Evolutionary conservation across 768 basidiomycete genomes (phyloP).

Genomic region (Mycena metata): DNA sequence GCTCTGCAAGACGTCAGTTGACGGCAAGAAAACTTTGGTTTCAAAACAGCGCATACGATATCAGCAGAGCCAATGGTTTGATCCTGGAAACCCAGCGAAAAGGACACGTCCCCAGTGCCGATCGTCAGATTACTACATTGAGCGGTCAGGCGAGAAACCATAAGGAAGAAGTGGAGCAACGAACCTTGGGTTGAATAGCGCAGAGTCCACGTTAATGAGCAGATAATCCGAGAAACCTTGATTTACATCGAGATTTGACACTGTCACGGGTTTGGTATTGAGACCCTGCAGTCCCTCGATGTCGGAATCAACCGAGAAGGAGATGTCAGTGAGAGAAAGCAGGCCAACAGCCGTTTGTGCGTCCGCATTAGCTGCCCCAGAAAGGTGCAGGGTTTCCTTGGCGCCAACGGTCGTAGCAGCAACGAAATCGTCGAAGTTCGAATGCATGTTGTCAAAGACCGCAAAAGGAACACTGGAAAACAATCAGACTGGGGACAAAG

Average conservation of each 20-base stretch:
- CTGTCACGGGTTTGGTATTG: slow-evolving; percentile 65
- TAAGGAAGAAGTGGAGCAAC: slow-evolving; percentile 39
- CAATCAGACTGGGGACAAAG: neutral
- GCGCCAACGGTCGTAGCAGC: slow-evolving; percentile 68
- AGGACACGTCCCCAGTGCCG: slow-evolving; percentile 75
- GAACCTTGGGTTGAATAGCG: slow-evolving; percentile 76
- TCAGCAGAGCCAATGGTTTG: slow-evolving; percentile 71
- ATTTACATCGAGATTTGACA: slow-evolving; percentile 73
- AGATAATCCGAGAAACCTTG: slow-evolving; percentile 76
- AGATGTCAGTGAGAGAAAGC: slow-evolving; percentile 68
- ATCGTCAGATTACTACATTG: slow-evolving; percentile 57
- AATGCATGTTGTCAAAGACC: slow-evolving; percentile 62
- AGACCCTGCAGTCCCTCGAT: slow-evolving; percentile 78
- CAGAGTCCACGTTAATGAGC: slow-evolving; percentile 74
- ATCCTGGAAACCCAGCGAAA: slow-evolving; percentile 68
- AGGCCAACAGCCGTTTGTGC: slow-evolving; percentile 76
- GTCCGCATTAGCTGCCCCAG: slow-evolving; percentile 67
- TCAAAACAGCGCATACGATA: slow-evolving; percentile 54
- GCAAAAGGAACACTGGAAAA: slow-evolving; percentile 65
- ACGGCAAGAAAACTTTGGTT: slow-evolving; percentile 15
- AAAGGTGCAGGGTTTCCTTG: slow-evolving; percentile 62
- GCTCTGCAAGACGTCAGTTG: slow-evolving; percentile 49
- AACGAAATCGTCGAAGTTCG: slow-evolving; percentile 72
- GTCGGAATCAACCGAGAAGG: slow-evolving; percentile 68
- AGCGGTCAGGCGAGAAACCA: neutral